Evolutionary conservation across 2,329 filamentous ascomycete species (phyloP).

Genomic region (Calonectria honghensis): DNA sequence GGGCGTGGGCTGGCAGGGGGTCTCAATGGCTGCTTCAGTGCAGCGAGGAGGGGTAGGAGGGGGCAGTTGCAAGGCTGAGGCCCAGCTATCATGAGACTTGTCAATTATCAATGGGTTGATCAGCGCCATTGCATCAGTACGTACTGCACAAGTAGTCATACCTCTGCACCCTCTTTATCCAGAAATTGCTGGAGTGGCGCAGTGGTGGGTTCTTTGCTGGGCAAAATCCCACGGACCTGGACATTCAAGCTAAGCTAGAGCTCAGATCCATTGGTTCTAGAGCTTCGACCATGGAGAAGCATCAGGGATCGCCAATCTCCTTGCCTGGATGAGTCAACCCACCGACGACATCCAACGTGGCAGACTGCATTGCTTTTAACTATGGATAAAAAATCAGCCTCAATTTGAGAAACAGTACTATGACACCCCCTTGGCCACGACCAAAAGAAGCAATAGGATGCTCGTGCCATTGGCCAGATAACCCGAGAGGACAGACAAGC

Average conservation of each 20-base stretch:
- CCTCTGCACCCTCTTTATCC: background rate
- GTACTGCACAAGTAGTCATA: background rate
- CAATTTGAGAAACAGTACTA: background rate
- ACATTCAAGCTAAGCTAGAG: slow-evolving; percentile 26
- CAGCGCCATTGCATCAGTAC: slow-evolving; percentile 24
- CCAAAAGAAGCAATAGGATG: slow-evolving; percentile 5
- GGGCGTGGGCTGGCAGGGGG: slow-evolving; percentile 20
- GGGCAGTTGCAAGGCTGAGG: slow-evolving; percentile 26
- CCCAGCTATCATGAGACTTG: slow-evolving; percentile 23
- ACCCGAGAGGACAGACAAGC: background rate
- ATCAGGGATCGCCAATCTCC: slow-evolving; percentile 25
- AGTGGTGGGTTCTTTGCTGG: background rate
- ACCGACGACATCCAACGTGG: slow-evolving; percentile 29
- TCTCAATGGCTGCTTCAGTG: slow-evolving; percentile 21
- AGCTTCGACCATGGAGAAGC: background rate
- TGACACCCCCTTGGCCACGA: background rate
- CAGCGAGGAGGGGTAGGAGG: slow-evolving; percentile 21
- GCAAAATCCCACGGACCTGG: slow-evolving; percentile 19
- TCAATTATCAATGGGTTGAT: slow-evolving; percentile 33
- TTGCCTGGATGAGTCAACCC: slow-evolving; percentile 31
- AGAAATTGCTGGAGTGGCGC: background rate
- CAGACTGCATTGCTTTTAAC: background rate
- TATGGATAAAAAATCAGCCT: slow-evolving; percentile 9
- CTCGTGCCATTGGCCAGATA: background rate
- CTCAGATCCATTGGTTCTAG: slow-evolving; percentile 35